These are phyloP conservation scores for Lenwebbia sp. DNA, from an alignment of 345 rosid genomes.

Conservation along the genomic window DNA sequence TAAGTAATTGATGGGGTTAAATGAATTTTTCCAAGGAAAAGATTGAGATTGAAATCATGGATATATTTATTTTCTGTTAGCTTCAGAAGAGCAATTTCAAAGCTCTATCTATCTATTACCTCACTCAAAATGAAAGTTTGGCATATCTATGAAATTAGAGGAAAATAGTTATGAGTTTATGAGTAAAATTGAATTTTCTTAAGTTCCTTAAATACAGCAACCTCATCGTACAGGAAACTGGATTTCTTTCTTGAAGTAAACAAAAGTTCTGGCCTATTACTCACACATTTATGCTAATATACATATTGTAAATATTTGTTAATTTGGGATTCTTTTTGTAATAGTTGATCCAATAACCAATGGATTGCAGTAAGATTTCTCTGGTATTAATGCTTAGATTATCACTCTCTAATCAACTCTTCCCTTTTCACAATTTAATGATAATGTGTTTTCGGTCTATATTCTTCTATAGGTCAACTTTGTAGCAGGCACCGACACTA, in stretches of 20 bases:
- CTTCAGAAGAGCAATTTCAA: not conserved
- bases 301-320: not conserved
- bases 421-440: not conserved
- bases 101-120: not conserved
- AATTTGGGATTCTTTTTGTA: not conserved
- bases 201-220: not conserved
- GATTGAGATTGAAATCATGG: not conserved
- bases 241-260: not conserved
- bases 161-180: not conserved
- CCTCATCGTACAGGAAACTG: not conserved
- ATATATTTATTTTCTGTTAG: not conserved
- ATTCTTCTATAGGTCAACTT: not conserved
- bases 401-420: not conserved
- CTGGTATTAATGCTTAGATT: not conserved
- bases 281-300: not conserved
- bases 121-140: not conserved
- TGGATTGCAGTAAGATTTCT: not conserved
- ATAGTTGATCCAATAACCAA: not conserved
- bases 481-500: constrained; percentile 37
- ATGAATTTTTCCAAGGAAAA: not conserved
- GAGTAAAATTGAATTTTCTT: not conserved
- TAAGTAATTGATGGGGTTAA: not conserved
- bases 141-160: not conserved
- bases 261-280: not conserved
- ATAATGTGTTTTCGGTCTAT: not conserved